Evolutionary conservation across 495 filamentous ascomycete species (phyloP).

Genomic region (Daldinia grandis): DNA sequence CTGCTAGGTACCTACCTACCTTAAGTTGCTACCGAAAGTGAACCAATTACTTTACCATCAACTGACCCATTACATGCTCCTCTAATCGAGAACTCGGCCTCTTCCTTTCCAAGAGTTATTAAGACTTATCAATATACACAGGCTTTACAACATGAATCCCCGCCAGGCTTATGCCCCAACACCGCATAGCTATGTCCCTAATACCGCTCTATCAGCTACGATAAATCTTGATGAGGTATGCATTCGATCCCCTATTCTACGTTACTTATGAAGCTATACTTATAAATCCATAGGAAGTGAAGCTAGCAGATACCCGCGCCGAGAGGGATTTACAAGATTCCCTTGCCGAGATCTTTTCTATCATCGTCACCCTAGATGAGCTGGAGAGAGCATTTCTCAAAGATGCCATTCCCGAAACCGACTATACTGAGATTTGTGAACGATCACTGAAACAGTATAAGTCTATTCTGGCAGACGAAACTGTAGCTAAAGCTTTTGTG

Average conservation of each 20-base stretch:
- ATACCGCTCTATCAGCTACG: constrained; percentile 77
- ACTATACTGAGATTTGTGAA: constrained; percentile 95
- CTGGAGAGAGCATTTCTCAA: constrained; percentile 97
- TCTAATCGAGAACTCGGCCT: background rate
- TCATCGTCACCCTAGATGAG: constrained; percentile 93
- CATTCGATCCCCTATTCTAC: background rate
- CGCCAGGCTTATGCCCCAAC: constrained; percentile 81
- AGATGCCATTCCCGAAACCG: constrained; percentile 88
- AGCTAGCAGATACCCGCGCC: constrained; percentile 81
- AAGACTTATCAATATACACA: background rate
- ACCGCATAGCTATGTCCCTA: constrained; percentile 88
- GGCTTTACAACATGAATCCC: constrained; percentile 49
- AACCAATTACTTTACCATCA: constrained; percentile 4
- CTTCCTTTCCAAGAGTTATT: background rate
- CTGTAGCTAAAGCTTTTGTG: constrained; percentile 80
- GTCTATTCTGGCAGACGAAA: constrained; percentile 87
- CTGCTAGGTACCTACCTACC: background rate
- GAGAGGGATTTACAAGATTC: constrained; percentile 96
- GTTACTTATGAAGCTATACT: constrained; percentile 5
- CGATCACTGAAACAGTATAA: constrained; percentile 96
- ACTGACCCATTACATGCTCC: background rate
- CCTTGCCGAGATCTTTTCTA: constrained; percentile 95
- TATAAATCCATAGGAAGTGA: constrained; percentile 75
- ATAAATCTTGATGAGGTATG: constrained; percentile 91
- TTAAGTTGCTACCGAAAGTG: background rate